Base-by-base conservation (phyloP, 805 yeast species). In the Starmerella stigmatis region DNA sequence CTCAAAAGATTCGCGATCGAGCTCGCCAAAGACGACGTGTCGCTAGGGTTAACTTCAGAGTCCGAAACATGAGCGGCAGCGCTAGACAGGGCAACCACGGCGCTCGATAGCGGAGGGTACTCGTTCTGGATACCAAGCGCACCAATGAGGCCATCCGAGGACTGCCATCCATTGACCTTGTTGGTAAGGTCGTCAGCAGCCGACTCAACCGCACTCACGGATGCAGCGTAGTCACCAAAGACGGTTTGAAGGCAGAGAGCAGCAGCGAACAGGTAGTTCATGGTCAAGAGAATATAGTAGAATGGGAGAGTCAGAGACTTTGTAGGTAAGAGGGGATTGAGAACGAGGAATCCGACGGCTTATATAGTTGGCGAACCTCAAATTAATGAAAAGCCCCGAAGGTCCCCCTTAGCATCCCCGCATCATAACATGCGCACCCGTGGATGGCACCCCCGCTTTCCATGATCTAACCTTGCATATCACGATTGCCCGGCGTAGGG, bases 91-190 rank as follows among this genome's bases (percentile, higher is more conserved):
- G 47, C 37, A 19, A 21, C 40, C 23, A 57, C 47, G 29, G 56
- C 58, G 15, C 26, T 12, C 32, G 51, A 46, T 28, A 59, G 43
- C 11, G 50, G 41, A 5, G 49, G 49, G 52, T 47, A 57, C 41
- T 47, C 36, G 36, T 43, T 35, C 58, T 60, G 64, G 47, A 60
- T 59, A 33, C 44, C 52, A 16, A 59, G 56, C 15, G 64, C 64
- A 30, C 58, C 63, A 12, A 22, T 20, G 13, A 59, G 46, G 30
- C 41, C 41, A 10, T 10, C 41, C 10, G 15, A n/a, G 5, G 40
- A 13, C 11, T 15, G 19, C 19, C 17, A 38, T 19, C 41, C 29
- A 12, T 27, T 15, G 12, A 38, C 33, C 33, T 20, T 27, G 41
- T 17, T 38, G 17, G 25, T 5, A 12, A 38, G 41, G 13, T 36